These are phyloP conservation scores for Obelidium mucronatum DNA, from an alignment of 192 early-diverging fungal species.

Conservation along the genomic window DNA sequence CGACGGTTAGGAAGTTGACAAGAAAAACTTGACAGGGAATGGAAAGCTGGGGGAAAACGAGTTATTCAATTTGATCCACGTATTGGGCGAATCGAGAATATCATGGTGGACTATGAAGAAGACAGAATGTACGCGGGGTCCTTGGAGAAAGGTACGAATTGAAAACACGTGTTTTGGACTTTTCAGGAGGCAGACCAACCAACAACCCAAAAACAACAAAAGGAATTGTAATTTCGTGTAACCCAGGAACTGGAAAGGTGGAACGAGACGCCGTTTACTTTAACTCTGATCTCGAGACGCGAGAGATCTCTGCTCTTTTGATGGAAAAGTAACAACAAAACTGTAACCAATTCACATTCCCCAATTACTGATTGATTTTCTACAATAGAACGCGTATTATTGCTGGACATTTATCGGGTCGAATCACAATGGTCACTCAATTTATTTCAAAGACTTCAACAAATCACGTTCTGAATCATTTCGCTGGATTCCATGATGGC, in stretches of 20 bases:
- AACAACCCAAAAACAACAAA: background rate
- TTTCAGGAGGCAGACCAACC: background rate
- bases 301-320: slow-evolving; percentile 52
- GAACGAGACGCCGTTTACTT: slow-evolving; percentile 63
- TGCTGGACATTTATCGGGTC: slow-evolving; percentile 63
- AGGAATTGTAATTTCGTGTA: slow-evolving; percentile 64
- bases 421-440: slow-evolving; percentile 58
- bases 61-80: slow-evolving; percentile 64
- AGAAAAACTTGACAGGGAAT: slow-evolving; percentile 41
- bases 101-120: slow-evolving; percentile 58
- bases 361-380: too few species aligned
- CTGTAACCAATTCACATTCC: background rate
- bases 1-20: too few species aligned
- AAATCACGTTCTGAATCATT: slow-evolving; percentile 52
- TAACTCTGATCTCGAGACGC: slow-evolving; percentile 46
- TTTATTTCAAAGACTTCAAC: slow-evolving; percentile 42
- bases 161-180: slow-evolving; percentile 17
- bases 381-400: slow-evolving; percentile 58
- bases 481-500: slow-evolving; percentile 62
- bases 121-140: slow-evolving; percentile 63
- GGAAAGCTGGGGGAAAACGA: slow-evolving; percentile 41
- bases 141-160: slow-evolving; percentile 50
- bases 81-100: slow-evolving; percentile 58
- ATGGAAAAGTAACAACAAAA: slow-evolving; percentile 66
- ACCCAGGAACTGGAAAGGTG: slow-evolving; percentile 65